These are phyloP conservation scores for Penicillium coffeae DNA, from an alignment of 495 filamentous ascomycete species.

Conservation along the genomic window DNA sequence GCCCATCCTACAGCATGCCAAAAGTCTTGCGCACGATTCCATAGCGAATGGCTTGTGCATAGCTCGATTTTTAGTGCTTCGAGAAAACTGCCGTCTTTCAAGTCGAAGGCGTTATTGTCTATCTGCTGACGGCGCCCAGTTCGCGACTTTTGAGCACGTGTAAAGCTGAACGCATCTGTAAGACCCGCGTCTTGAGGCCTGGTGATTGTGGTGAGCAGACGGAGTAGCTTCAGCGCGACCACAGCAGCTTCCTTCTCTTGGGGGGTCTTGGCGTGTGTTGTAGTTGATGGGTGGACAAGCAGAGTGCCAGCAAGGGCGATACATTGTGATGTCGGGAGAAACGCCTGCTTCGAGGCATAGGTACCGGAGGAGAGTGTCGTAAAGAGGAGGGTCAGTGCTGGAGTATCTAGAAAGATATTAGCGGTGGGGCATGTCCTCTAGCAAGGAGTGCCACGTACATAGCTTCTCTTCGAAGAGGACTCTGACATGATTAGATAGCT, in stretches of 20 bases:
- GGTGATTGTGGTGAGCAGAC: conserved; percentile 48
- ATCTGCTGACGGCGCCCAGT: conserved; percentile 27
- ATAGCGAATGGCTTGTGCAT: conserved; percentile 63
- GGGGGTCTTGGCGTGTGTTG: conserved; percentile 51
- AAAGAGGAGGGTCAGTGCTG: conserved; percentile 65
- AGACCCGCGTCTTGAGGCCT: conserved; percentile 49
- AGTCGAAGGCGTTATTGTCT: conserved; percentile 9
- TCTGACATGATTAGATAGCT: conserved; percentile 59
- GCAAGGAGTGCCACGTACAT: conserved; percentile 41
- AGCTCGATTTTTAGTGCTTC: conserved; percentile 50
- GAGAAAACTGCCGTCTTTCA: conserved; percentile 25
- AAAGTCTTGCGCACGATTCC: conserved; percentile 72
- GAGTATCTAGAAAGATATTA: conserved; percentile 42
- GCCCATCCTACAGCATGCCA: conserved; percentile 91
- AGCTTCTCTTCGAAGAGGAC: conserved; percentile 76
- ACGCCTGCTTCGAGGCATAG: conserved; percentile 38
- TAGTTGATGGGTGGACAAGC: conserved; percentile 67
- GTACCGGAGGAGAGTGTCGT: conserved; percentile 59
- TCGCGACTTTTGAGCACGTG: conserved; percentile 31
- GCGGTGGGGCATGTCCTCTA: background rate
- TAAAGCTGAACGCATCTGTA: conserved; percentile 52
- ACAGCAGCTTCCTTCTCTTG: conserved; percentile 52
- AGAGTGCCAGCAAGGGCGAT: conserved; percentile 66
- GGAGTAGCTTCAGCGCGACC: conserved; percentile 55
- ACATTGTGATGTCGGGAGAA: conserved; percentile 52